Evolutionary conservation across 1,284 basidiomycete species (phyloP).

Genomic region (Pseudozyma sp.): DNA sequence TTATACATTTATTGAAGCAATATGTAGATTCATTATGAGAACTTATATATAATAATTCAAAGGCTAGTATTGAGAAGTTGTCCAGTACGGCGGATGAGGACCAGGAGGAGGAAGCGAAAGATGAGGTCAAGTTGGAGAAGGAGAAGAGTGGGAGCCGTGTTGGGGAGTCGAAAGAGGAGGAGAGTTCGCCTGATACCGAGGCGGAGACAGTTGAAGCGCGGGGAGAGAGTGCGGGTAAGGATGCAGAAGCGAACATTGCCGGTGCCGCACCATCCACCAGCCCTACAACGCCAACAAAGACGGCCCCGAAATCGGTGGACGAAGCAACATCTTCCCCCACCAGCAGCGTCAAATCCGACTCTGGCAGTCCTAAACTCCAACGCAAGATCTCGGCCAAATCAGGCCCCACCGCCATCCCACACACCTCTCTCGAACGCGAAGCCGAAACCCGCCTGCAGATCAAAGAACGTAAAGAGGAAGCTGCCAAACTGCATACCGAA

Average conservation of each 20-base stretch:
- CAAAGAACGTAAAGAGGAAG: constrained; percentile 42
- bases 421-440: constrained; percentile 39
- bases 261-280: neutral
- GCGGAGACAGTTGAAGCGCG: neutral
- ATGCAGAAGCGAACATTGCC: too few species aligned
- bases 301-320: neutral
- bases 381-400: constrained; percentile 31
- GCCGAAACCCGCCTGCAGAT: constrained; percentile 39
- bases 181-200: constrained; percentile 19
- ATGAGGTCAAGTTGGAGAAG: constrained; percentile 11
- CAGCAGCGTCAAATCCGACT: constrained; percentile 1
- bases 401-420: constrained; percentile 26
- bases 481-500: constrained; percentile 34
- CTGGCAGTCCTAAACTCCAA: constrained; percentile 28
- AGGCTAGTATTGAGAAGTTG: constrained; percentile 65
- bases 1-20: too few species aligned
- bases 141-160: constrained; percentile 23
- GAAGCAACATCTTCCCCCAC: constrained; percentile 1
- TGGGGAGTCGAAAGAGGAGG: constrained; percentile 10
- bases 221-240: neutral
- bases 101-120: constrained; percentile 11
- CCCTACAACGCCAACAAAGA: constrained; percentile 3
- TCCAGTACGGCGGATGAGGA: constrained; percentile 38
- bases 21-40: too few species aligned
- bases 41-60: too few species aligned